Base-by-base conservation (phyloP, 164 flowering plant species). In the grape (Vitis vinifera) region DNA sequence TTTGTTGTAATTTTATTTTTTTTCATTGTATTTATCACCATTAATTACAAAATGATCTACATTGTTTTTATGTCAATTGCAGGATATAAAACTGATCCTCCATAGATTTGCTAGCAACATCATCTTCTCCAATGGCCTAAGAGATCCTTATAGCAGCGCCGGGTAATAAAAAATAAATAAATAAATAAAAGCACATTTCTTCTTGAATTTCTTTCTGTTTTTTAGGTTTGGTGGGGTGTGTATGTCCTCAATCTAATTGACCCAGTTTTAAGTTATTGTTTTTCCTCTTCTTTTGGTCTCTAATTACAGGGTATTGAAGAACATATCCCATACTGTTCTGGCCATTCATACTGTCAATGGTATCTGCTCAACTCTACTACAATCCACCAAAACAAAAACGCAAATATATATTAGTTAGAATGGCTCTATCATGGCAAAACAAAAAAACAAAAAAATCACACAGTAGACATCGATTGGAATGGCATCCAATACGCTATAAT, bases 71-170 rank as follows among this genome's bases (percentile, higher is more conserved):
- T 27, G 17, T 3, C 3, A 53, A 37, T 56, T 66, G 67, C 81
- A 85, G 86, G 77, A 77, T 65, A 74, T 85, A 53, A 77, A 75
- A 13, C 9, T 68, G 51, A 55, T 79, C 31, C 85, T 85, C 1
- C 27, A 69, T 6, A 76, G 66, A 2, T 85, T 81, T 67, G 86
- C 63, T 1, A 83, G 85, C 76, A 85, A 83, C 71, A 85, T 83
- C 51, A 83, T 85, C 15, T 83, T 83, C 73, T 85, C 86, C 30
- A 82, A 85, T 71, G 88, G 88, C 8, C 66, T 85, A 13, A 65
- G 30, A 68, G 88, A 85, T 68, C 88, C 88, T 44, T 83, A 71
- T 9, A 83, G 88, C 31, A 62, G 69, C 19, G 88, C 74, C 23
- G 88, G 88, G 86, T 85, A 83, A 44, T 19, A 19, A 19, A 19